Evolutionary conservation across 257 asterid species (phyloP).

Genomic region (Solanum infundibuliforme): DNA sequence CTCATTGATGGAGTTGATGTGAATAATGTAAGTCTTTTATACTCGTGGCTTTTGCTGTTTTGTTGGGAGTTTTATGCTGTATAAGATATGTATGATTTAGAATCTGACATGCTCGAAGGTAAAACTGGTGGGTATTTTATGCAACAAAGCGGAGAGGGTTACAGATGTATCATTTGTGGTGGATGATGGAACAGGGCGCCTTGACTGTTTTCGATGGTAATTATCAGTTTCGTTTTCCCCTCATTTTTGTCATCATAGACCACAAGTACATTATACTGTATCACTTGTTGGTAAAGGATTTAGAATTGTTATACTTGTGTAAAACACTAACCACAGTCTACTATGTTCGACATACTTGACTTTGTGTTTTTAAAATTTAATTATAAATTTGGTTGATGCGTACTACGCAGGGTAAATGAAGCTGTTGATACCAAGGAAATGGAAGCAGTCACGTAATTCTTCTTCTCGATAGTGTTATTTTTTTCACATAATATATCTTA

Average conservation of each 20-base stretch:
- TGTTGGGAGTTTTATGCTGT: background rate
- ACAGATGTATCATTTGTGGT: slow-evolving; percentile 64
- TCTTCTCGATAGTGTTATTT: slow-evolving; percentile 4
- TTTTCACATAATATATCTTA: background rate
- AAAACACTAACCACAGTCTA: background rate
- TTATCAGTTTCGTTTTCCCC: background rate
- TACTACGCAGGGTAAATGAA: slow-evolving; percentile 54
- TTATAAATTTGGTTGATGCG: background rate
- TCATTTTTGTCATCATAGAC: background rate
- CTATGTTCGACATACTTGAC: background rate
- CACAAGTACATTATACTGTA: background rate
- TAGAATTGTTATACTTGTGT: background rate
- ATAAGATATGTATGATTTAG: background rate
- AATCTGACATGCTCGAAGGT: slow-evolving; percentile 35
- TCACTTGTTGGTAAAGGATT: background rate
- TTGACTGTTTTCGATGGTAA: slow-evolving; percentile 69
- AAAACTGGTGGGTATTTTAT: slow-evolving; percentile 58
- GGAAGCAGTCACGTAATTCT: slow-evolving; percentile 50
- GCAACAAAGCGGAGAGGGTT: slow-evolving; percentile 44
- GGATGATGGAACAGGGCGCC: slow-evolving; percentile 91
- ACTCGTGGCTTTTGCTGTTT: background rate
- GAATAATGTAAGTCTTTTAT: slow-evolving; percentile 37
- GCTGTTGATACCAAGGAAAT: slow-evolving; percentile 55
- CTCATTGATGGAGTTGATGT: slow-evolving; percentile 76
- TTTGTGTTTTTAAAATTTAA: background rate